Evolutionary conservation across 208 protist species (phyloP).

Genomic region (Porcisia hertigi): DNA sequence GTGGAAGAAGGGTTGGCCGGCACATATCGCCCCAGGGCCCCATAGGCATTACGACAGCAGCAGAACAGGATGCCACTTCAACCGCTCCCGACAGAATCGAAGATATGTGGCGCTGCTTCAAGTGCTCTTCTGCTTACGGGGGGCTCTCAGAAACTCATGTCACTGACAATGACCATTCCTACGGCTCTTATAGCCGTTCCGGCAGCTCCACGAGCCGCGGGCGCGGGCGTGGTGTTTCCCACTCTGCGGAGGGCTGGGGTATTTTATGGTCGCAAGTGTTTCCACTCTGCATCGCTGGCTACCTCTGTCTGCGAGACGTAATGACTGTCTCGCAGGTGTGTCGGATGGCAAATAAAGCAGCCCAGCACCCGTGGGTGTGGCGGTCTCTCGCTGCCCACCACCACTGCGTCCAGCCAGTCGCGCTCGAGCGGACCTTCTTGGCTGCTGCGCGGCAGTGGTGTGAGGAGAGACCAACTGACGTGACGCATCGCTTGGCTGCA

Average conservation of each 20-base stretch:
- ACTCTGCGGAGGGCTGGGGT: background rate
- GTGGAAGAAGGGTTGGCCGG: background rate
- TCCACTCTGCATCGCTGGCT: conserved; percentile 28
- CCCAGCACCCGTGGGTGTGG: conserved; percentile 40
- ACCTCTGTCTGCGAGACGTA: conserved; percentile 33
- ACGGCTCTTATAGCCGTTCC: background rate
- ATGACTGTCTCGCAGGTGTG: conserved; percentile 25
- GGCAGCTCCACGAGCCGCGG: background rate
- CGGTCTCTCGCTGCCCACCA: conserved; percentile 23
- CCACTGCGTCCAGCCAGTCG: conserved; percentile 17
- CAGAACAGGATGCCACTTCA: background rate
- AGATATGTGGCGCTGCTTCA: background rate
- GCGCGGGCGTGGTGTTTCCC: background rate
- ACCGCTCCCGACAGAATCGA: background rate
- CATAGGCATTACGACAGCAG: too few relatives aligned
- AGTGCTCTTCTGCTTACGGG: background rate
- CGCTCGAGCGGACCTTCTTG: conserved; percentile 15
- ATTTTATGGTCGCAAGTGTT: conserved; percentile 42
- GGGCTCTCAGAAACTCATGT: background rate
- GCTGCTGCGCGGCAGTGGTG: conserved; percentile 16
- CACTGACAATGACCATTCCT: background rate
- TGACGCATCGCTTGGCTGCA: background rate
- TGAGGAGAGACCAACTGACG: background rate
- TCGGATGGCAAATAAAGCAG: conserved; percentile 2
- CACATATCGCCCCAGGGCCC: background rate